Base-by-base conservation (phyloP, 306 rosid genomes). In the Gynostemma pentaphyllum region DNA sequence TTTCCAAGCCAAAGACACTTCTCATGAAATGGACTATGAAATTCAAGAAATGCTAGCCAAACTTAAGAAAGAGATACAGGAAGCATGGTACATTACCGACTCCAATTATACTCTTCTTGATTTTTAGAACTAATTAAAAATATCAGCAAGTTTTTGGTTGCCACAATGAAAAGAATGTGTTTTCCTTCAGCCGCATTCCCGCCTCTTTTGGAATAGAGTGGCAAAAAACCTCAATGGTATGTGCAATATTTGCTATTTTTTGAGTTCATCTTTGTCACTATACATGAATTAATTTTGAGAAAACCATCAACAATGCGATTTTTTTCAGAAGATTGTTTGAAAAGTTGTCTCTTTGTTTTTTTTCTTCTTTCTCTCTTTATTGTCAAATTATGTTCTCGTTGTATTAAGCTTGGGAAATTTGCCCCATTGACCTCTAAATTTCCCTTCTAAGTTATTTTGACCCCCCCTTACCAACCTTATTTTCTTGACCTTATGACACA, bases 1-100 rank as follows among this genome's bases (percentile, higher is more conserved):
- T 47, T 91, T 90, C 77, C 90, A 80, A 72, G 95, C 96, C 23
- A 90, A 90, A 71, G 87, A 90, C 70, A 74, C 61, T 26, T 79
- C 79, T 53, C 95, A 87, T 61, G 85, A 85, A 66, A 75, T 72
- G 75, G 79, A 82, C 75, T 54, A 64, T 10, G 95, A 82, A 70
- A 85, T 90, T 79, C 96, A 82, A 71, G 78, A 74, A 63, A 80
- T 81, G 91, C 76, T 90, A 37, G 64, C 67, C 18, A 64, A 83
- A 68, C 75, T 87, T 16, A 80, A 77, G 68, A 57, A 60, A 74
- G 73, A 68, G 74, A 80, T 85, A 89, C 69, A 74, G 79, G 81
- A 83, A 71, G 82, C 84, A 50, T 95, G 96, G 37, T 85, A 82
- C 50, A 62, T 72, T 52, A 79, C 91, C 2, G 91, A 85, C 75